Percentiles rank a stretch among this genome's conserved stretches.
Evolutionary conservation across 495 filamentous ascomycete species (phyloP).

Genomic region (Xylaria grammica): DNA sequence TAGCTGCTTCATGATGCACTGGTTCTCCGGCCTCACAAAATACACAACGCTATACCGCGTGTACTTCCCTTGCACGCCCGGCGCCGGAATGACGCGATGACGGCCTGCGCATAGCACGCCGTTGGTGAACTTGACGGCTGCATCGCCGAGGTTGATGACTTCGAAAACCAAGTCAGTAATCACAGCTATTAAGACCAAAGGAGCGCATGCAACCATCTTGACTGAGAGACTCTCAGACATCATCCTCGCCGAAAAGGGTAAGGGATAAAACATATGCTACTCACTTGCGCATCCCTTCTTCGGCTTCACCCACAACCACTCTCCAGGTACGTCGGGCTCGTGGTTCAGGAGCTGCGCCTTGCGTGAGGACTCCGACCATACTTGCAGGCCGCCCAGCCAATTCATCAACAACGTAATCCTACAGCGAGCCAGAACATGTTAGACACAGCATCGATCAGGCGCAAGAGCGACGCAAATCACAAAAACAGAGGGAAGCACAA

Average conservation of each 20-base stretch:
- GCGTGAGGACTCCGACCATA: conserved; percentile 50
- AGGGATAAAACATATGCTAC: no score
- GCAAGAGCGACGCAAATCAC: conserved; percentile 24
- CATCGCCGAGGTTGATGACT: conserved; percentile 70
- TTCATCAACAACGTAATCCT: conserved; percentile 66
- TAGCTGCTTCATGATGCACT: conserved; percentile 54
- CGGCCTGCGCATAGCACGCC: conserved; percentile 66
- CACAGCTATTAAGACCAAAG: no score
- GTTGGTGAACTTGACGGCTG: conserved; percentile 66
- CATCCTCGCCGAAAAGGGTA: neutral
- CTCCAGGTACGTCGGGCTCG: conserved; percentile 42
- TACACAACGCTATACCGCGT: conserved; percentile 66
- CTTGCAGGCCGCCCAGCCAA: conserved; percentile 64
- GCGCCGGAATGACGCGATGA: conserved; percentile 65
- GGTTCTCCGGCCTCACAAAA: conserved; percentile 65
- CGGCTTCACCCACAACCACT: conserved; percentile 67
- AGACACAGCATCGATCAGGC: neutral
- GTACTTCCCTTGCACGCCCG: conserved; percentile 56
- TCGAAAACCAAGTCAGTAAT: neutral
- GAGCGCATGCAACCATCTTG: no score
- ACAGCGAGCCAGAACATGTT: neutral
- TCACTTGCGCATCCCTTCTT: conserved; percentile 56
- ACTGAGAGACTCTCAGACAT: neutral
- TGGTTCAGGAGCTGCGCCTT: conserved; percentile 28
- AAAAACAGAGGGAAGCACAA: conserved; percentile 34